These are phyloP conservation scores for Pyropia yezoensis DNA, from an alignment of 23 red algal genomes.

Conservation along the genomic window DNA sequence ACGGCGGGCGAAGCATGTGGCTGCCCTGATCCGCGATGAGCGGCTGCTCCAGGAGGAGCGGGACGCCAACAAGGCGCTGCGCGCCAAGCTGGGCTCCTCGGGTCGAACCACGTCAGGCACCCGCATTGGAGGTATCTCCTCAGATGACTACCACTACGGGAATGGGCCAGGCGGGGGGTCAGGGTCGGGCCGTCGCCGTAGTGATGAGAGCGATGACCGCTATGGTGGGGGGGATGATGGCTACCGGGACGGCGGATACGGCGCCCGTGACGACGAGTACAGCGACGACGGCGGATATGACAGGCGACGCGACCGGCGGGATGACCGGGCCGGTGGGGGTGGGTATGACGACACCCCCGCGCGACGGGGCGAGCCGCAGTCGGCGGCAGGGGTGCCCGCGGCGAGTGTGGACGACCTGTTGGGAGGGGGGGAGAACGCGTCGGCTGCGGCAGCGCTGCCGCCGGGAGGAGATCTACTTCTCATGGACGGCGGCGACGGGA, in stretches of 20 bases:
- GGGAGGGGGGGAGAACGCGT: conserved; percentile 6
- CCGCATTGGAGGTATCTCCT: conserved; percentile 22
- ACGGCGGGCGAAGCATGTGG: conserved; percentile 51
- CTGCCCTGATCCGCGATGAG: conserved; percentile 59
- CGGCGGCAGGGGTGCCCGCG: background rate
- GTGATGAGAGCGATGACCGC: background rate
- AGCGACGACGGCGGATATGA: conserved; percentile 12
- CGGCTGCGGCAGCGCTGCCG: background rate
- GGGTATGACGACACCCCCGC: conserved; percentile 34
- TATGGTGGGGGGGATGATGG: background rate
- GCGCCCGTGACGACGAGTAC: conserved; percentile 25
- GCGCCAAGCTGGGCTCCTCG: conserved; percentile 48
- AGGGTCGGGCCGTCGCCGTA: too few species aligned
- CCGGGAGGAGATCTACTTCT: background rate
- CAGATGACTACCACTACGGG: conserved; percentile 35
- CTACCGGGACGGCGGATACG: background rate
- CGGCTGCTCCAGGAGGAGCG: conserved; percentile 65
- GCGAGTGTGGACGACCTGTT: conserved; percentile 31
- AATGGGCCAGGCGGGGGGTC: background rate
- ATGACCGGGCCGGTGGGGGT: background rate
- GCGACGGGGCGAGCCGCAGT: conserved; percentile 8
- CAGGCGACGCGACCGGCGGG: background rate
- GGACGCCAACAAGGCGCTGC: conserved; percentile 56
- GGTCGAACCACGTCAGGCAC: background rate
- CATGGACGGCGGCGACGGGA: conserved; percentile 6